Evolutionary conservation across 1,139 yeast species (phyloP).

Genomic region (Zygosaccharomyces sapae): DNA sequence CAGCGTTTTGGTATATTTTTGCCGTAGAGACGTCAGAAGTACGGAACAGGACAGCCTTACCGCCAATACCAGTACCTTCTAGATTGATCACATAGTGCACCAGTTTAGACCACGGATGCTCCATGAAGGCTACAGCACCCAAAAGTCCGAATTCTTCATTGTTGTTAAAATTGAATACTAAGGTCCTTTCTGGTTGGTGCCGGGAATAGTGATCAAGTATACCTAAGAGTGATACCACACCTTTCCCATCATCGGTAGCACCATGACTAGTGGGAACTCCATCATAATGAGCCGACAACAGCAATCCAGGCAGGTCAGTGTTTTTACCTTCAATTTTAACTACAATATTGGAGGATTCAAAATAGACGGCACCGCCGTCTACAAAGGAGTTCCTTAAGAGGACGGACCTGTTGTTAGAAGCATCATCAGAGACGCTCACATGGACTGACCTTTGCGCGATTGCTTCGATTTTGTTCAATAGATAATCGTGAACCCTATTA

Average conservation of each 20-base stretch:
- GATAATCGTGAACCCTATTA: conserved; percentile 68
- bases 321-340: conserved; percentile 68
- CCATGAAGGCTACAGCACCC: conserved; percentile 74
- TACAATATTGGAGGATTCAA: conserved; percentile 72
- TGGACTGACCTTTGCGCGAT: conserved; percentile 27
- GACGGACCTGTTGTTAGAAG: conserved; percentile 47
- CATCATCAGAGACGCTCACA: conserved; percentile 45
- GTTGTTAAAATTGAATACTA: conserved; percentile 81
- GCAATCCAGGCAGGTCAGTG: conserved; percentile 55
- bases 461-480: conserved; percentile 44
- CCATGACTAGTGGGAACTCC: conserved; percentile 87
- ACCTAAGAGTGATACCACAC: conserved; percentile 80
- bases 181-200: conserved; percentile 57
- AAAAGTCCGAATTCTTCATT: conserved; percentile 85
- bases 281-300: conserved; percentile 84
- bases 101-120: conserved; percentile 70
- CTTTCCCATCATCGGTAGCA: conserved; percentile 91
- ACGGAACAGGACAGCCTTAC: conserved; percentile 77
- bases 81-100: conserved; percentile 70
- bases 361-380: conserved; percentile 50
- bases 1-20: conserved; percentile 46
- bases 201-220: conserved; percentile 50
- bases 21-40: conserved; percentile 77
- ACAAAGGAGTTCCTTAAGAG: conserved; percentile 48
- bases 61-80: conserved; percentile 97